Conservation (phyloP, 129 eudicot genomes). For the Centella asiatica region DNA sequence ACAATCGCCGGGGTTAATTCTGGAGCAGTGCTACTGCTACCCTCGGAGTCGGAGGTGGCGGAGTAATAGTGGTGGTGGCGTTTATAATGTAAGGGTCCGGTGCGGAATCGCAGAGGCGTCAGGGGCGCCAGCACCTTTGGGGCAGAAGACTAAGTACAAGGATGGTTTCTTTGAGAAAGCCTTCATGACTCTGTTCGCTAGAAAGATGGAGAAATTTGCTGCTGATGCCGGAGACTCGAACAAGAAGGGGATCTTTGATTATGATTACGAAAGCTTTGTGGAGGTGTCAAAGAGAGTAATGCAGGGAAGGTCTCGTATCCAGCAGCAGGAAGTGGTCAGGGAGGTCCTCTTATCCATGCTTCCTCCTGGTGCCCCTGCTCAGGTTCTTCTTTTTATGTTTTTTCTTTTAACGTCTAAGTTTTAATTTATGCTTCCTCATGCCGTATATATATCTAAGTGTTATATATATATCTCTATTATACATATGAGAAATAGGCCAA, state of each 20-base stretch:
- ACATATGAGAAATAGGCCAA: too few species aligned
- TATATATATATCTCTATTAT: too few species aligned
- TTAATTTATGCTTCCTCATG: too few species aligned
- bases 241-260: constrained; percentile 54
- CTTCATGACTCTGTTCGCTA: constrained; percentile 79
- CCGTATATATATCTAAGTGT: too few species aligned
- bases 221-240: constrained; percentile 14
- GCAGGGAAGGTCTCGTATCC: constrained; percentile 72
- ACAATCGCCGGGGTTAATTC: too few species aligned
- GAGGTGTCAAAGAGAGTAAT: constrained; percentile 79
- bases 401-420: too few species aligned
- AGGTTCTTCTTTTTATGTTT: constrained; percentile 25
- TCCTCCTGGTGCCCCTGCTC: constrained; percentile 99
- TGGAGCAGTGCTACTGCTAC: too few species aligned
- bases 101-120: constrained; percentile 87
- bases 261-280: constrained; percentile 85
- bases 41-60: too few species aligned
- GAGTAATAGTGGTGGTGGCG: constrained; percentile 10
- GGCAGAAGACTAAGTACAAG: constrained; percentile 80
- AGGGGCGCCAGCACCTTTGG: constrained; percentile 86
- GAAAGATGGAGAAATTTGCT: constrained; percentile 82
- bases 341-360: constrained; percentile 96
- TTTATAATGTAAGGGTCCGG: constrained; percentile 21
- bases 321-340: constrained; percentile 84
- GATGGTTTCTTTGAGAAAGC: constrained; percentile 87